These are phyloP conservation scores for Dactylellina drechsleri DNA, from an alignment of 2,329 filamentous ascomycete genomes.

Conservation along the genomic window DNA sequence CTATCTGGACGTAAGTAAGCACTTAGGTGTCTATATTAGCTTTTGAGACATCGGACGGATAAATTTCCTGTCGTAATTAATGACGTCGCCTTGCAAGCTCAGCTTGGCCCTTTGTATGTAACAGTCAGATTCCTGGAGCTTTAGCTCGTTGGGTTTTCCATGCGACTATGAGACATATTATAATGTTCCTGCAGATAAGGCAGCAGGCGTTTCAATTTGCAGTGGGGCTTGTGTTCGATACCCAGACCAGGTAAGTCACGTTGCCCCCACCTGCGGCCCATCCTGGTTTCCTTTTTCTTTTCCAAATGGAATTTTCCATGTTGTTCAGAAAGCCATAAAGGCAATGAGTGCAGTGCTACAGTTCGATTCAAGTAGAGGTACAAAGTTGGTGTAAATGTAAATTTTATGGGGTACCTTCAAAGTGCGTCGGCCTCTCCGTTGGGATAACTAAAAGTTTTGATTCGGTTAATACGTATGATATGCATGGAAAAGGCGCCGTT, in stretches of 20 bases:
- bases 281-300: background rate
- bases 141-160: constrained; percentile 7
- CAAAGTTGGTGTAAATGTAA: too few relatives aligned
- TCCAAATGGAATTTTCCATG: too few relatives aligned
- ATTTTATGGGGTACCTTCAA: background rate
- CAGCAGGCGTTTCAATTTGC: constrained; percentile 21
- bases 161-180: constrained; percentile 1
- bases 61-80: too few relatives aligned
- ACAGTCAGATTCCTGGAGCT: background rate
- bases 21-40: background rate
- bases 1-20: background rate
- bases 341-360: too few relatives aligned
- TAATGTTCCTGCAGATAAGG: constrained; percentile 45
- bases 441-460: background rate
- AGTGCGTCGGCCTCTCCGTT: background rate
- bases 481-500: background rate
- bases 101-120: too few relatives aligned
- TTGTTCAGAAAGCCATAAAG: too few relatives aligned
- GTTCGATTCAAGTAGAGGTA: too few relatives aligned
- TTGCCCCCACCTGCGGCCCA: constrained; percentile 7
- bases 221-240: background rate
- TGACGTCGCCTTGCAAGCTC: background rate
- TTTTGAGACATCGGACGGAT: too few relatives aligned
- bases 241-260: constrained; percentile 1
- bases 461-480: background rate